These are phyloP conservation scores for Adenanthera pavonina DNA, from an alignment of 306 rosid species.

Conservation along the genomic window DNA sequence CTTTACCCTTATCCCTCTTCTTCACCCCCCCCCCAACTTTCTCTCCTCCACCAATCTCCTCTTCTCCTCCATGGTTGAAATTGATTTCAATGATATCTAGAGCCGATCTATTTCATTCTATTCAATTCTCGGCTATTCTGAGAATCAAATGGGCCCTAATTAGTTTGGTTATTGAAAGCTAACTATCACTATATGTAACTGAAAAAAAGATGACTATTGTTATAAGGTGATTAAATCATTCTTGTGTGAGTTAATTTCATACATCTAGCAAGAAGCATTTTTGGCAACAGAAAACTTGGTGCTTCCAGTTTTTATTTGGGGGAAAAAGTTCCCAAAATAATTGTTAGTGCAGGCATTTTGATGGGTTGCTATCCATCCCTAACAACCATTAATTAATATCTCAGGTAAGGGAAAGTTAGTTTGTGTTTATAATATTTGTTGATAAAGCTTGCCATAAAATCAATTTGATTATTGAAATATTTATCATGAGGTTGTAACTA, in stretches of 20 bases:
- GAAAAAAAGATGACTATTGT: too few species aligned
- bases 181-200: neutral
- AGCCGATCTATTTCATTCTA: too few species aligned
- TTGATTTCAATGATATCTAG: too few species aligned
- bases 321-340: neutral
- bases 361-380: neutral
- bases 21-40: too few species aligned
- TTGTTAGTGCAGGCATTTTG: neutral
- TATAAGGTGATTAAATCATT: neutral
- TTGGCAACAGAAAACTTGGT: neutral
- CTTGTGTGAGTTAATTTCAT: neutral
- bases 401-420: neutral
- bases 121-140: too few species aligned
- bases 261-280: neutral
- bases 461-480: neutral
- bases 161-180: neutral
- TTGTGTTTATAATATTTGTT: neutral
- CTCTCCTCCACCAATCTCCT: too few species aligned
- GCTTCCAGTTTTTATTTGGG: neutral
- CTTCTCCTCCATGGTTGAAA: too few species aligned
- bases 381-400: neutral
- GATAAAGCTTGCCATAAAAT: neutral
- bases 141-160: too few species aligned
- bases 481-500: neutral
- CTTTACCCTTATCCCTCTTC: too few species aligned